Conservation (phyloP, 192 early-diverging fungal genomes). For the Podila epicladia region DNA sequence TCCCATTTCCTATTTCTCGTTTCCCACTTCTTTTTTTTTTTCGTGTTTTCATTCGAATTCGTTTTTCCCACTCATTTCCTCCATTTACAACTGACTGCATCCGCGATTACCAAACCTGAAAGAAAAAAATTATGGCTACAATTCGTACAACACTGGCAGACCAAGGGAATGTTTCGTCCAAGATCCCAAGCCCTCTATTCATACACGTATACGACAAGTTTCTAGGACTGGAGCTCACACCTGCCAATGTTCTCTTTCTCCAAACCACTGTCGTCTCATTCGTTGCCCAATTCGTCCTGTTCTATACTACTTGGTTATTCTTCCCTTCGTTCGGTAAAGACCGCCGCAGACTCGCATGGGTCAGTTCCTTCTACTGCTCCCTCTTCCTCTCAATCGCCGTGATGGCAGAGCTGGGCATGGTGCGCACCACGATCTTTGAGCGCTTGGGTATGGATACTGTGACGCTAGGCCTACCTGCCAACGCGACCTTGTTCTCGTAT, state of each 20-base stretch:
- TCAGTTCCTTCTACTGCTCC: slow-evolving; percentile 14
- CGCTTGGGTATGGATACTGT: slow-evolving; percentile 20
- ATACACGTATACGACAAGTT: too few relatives aligned
- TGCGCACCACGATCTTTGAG: slow-evolving; percentile 19
- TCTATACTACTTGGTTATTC: slow-evolving; percentile 22
- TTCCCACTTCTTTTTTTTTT: neutral
- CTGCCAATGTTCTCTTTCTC: slow-evolving; percentile 17
- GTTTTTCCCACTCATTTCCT: neutral
- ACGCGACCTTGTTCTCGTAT: slow-evolving; percentile 26
- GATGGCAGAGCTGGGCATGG: slow-evolving; percentile 8
- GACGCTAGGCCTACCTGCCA: neutral
- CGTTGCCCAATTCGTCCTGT: slow-evolving; percentile 19
- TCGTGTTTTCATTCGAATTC: neutral
- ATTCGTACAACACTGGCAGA: neutral
- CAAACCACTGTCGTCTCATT: slow-evolving; percentile 12
- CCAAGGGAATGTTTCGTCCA: neutral
- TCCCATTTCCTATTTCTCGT: neutral
- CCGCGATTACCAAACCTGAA: neutral
- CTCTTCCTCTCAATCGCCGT: neutral
- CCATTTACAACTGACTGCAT: neutral
- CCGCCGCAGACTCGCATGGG: slow-evolving; percentile 21
- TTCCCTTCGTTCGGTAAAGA: slow-evolving; percentile 16
- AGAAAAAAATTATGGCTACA: neutral
- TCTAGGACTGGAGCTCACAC: slow-evolving; percentile 19
- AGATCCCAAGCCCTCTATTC: too few relatives aligned